Evolutionary conservation across 2,329 filamentous ascomycete genomes (phyloP).

Genomic region (Teratosphaeria viscida): DNA sequence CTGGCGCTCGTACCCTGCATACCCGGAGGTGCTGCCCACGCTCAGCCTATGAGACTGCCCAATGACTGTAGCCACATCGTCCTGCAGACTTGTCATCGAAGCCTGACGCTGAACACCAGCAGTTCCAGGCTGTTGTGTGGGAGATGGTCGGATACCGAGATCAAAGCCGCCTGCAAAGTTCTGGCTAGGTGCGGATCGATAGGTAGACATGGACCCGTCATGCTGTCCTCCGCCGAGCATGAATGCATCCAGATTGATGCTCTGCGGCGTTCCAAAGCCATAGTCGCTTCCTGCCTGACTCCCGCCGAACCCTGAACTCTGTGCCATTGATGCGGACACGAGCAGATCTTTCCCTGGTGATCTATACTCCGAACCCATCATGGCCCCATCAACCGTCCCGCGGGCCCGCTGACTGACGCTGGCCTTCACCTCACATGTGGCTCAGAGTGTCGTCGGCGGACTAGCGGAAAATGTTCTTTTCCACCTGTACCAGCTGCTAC

Average conservation of each 20-base stretch:
- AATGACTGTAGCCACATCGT: slow-evolving; percentile 10
- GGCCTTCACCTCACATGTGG: neutral
- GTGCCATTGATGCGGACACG: slow-evolving; percentile 9
- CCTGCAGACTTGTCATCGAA: slow-evolving; percentile 6
- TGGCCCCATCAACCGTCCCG: neutral
- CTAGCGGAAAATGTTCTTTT: neutral
- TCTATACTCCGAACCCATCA: slow-evolving; percentile 11
- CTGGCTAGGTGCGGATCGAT: slow-evolving; percentile 8
- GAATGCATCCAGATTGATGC: slow-evolving; percentile 11
- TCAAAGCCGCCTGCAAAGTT: slow-evolving; percentile 10
- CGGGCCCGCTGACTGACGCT: neutral
- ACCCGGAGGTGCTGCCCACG: slow-evolving; percentile 19
- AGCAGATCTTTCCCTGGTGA: slow-evolving; percentile 13
- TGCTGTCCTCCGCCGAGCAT: slow-evolving; percentile 8
- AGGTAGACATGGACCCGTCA: slow-evolving; percentile 4
- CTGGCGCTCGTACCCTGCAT: slow-evolving; percentile 10
- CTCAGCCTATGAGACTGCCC: slow-evolving; percentile 20
- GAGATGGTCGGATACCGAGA: slow-evolving; percentile 8
- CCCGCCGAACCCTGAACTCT: slow-evolving; percentile 14
- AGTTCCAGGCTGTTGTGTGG: slow-evolving; percentile 2
- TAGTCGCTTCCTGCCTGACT: slow-evolving; percentile 21
- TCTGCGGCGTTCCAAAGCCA: slow-evolving; percentile 16
- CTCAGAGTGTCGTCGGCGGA: neutral
- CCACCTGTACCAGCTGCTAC: neutral
- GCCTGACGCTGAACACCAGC: neutral